Conservation (phyloP, 2,329 filamentous ascomycete species). For the Drechslerella dactyloides region DNA sequence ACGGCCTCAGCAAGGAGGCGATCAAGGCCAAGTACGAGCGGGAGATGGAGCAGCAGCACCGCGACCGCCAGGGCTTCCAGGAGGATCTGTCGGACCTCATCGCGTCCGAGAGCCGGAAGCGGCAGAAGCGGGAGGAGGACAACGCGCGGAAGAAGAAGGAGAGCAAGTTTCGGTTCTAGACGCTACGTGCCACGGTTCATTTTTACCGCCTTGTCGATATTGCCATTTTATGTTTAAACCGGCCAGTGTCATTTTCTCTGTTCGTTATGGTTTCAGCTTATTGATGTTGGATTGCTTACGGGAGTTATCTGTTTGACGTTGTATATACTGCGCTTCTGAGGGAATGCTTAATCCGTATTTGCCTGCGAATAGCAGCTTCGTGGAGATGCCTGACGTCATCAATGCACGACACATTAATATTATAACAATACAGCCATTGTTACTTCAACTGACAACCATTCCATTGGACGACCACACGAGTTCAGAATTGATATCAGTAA, state of each 20-base stretch:
- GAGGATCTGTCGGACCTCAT: conserved; percentile 97
- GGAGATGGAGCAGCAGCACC: conserved; percentile 67
- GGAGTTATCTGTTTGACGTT: conserved; percentile 36
- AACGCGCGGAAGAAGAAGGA: conserved; percentile 70
- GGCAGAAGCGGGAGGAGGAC: conserved; percentile 85
- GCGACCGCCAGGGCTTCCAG: conserved; percentile 73
- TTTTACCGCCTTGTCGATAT: too few relatives aligned
- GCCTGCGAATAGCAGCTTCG: too few relatives aligned
- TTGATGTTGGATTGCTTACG: conserved; percentile 17
- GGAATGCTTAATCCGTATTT: conserved; percentile 10
- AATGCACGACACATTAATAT: too few relatives aligned
- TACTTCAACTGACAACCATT: too few relatives aligned
- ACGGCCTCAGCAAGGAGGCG: conserved; percentile 83
- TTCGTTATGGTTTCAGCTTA: conserved; percentile 1
- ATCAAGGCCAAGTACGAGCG: conserved; percentile 80
- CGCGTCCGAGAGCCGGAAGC: conserved; percentile 87
- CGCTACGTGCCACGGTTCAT: neutral
- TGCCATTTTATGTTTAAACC: neutral
- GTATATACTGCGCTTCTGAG: conserved; percentile 52
- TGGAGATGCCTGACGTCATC: too few relatives aligned
- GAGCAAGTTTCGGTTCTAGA: conserved; percentile 60
- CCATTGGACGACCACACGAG: too few relatives aligned
- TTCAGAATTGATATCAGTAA: too few relatives aligned
- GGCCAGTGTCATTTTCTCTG: conserved; percentile 1
- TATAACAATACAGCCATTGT: too few relatives aligned